phyloP scores from a whole-genome alignment of 164 flowering plant genomes.

The Aristolochia californica region DNA sequence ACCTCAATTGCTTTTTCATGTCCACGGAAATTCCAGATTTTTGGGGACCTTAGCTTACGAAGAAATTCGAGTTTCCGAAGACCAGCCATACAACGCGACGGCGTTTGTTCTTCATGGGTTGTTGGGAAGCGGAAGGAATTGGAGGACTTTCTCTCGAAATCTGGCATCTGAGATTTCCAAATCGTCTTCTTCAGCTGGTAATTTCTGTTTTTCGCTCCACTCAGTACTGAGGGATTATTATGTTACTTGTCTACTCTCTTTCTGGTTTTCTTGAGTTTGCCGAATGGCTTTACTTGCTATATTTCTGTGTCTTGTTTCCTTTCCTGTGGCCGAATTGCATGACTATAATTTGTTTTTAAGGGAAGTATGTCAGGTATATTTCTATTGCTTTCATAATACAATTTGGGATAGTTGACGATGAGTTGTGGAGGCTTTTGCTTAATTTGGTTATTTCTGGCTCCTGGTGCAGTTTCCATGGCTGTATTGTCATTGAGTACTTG shows the following conservation, averaged over 20 bases:
- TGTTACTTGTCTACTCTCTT: not conserved
- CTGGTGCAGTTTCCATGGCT: too few relatives aligned
- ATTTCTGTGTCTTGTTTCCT: too few relatives aligned
- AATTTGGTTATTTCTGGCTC: too few relatives aligned
- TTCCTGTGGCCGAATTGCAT: too few relatives aligned
- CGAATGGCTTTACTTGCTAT: not conserved
- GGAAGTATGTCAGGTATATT: too few relatives aligned
- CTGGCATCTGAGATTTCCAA: constrained; percentile 43
- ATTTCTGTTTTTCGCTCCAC: not conserved
- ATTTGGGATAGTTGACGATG: too few relatives aligned
- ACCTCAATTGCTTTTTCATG: not conserved
- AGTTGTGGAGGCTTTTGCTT: too few relatives aligned
- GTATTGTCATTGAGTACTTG: too few relatives aligned
- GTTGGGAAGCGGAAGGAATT: constrained; percentile 75
- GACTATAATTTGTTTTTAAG: too few relatives aligned
- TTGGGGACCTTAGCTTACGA: constrained; percentile 78
- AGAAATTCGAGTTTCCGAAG: constrained; percentile 38
- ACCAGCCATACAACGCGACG: constrained; percentile 25
- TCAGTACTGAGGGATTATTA: not conserved
- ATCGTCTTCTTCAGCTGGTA: constrained; percentile 36
- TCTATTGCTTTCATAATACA: too few relatives aligned
- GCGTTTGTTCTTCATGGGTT: constrained; percentile 83
- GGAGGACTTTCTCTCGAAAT: constrained; percentile 78
- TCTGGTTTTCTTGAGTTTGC: not conserved
- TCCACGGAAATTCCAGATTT: constrained; percentile 11